phyloP scores from a whole-genome alignment of 2,329 filamentous ascomycete genomes.

The Trichoderma breve region DNA sequence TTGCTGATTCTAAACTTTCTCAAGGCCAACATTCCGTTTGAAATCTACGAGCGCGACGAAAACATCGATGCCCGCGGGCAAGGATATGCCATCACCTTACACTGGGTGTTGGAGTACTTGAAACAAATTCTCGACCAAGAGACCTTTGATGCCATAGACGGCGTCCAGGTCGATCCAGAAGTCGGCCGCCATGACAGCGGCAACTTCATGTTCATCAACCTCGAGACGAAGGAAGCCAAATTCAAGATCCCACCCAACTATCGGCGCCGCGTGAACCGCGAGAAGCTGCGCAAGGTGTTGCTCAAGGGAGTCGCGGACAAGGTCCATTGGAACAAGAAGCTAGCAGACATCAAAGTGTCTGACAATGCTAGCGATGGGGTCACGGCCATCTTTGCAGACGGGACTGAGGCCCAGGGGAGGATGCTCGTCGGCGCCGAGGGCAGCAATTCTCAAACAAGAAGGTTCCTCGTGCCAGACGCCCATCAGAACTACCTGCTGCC shows the following conservation, averaged over 20 bases:
- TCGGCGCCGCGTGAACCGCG: conserved; percentile 38
- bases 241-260: conserved; percentile 40
- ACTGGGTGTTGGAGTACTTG: conserved; percentile 50
- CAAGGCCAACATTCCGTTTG: conserved; percentile 31
- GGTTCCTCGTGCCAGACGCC: conserved; percentile 33
- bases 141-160: conserved; percentile 27
- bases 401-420: conserved; percentile 33
- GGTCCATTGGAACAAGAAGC: conserved; percentile 35
- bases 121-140: conserved; percentile 27
- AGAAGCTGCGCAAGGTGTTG: conserved; percentile 35
- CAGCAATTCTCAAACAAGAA: conserved; percentile 37
- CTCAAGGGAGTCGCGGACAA: conserved; percentile 29
- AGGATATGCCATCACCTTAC: conserved; percentile 60
- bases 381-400: conserved; percentile 33
- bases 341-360: conserved; percentile 29
- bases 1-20: background rate
- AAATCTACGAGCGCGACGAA: conserved; percentile 34
- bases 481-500: conserved; percentile 37
- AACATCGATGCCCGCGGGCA: conserved; percentile 35
- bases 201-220: conserved; percentile 42
- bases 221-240: conserved; percentile 36
- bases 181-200: conserved; percentile 40
- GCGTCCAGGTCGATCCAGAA: conserved; percentile 34
- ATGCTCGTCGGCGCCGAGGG: conserved; percentile 43
- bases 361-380: conserved; percentile 24